Evolutionary conservation across 108 stramenopile genomes (phyloP), one percentile per base, ranked within the genome.

Genomic region (Nitzschia sp.): DNA sequence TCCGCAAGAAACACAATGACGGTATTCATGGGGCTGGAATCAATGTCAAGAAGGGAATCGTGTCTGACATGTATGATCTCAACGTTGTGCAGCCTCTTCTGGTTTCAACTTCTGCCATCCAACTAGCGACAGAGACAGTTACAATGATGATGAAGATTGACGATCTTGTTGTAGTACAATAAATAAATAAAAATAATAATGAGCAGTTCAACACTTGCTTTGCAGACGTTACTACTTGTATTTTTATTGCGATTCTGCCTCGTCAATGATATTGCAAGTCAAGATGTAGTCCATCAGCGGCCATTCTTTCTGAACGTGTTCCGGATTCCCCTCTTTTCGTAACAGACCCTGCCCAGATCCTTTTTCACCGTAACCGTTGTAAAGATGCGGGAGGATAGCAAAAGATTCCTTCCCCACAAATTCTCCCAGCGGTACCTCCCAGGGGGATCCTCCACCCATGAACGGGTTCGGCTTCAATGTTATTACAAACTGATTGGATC

Each of bases 141-240:
- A 76, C 87, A 34, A 97, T 99, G 97, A 96, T 99, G 60, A 83
- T 99, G 79, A 99, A 99, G 93, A 95, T 98, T 26, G 96, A 95
- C 66, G 97, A 99, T 73, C 81, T 97, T 36, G 91, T 98, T 44
- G 88, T 96, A 23, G 95, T 97, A 33, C 72, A 66, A 53, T 81
- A 73, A 66, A 58, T 30, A 38, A 50, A 9, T 45, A 13, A 41
- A 41, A n/a, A n/a, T n/a, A n/a, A n/a, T n/a, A n/a, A n/a, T n/a
- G n/a, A n/a, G n/a, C n/a, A n/a, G n/a, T n/a, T n/a, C n/a, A n/a
- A n/a, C n/a, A n/a, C n/a, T n/a, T n/a, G n/a, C n/a, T n/a, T n/a
- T n/a, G n/a, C n/a, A n/a, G n/a, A n/a, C n/a, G n/a, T n/a, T n/a
- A n/a, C n/a, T n/a, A n/a, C n/a, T n/a, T n/a, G n/a, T n/a, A n/a